These are phyloP conservation scores for Venturiaceae sp. DNA, from an alignment of 2,329 filamentous ascomycete genomes.

Conservation along the genomic window DNA sequence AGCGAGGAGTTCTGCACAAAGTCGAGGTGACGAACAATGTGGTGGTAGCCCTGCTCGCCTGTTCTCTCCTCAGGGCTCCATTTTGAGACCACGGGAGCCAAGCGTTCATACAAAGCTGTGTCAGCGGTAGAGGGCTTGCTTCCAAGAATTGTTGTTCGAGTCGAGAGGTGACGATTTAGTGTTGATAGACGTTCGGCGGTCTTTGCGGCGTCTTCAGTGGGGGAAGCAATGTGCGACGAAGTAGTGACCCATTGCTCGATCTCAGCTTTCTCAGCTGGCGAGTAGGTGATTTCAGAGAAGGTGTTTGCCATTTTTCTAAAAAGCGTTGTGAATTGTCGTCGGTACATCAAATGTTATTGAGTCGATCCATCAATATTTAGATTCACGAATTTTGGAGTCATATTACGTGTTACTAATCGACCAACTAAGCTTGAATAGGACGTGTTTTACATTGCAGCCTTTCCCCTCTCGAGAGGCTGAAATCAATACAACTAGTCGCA, in stretches of 20 bases:
- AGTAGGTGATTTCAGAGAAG: constrained; percentile 61
- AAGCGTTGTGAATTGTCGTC: not conserved
- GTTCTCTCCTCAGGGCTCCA: constrained; percentile 85
- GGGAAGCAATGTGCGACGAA: constrained; percentile 56
- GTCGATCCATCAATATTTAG: not conserved
- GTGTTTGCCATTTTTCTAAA: constrained; percentile 30
- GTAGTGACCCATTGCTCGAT: constrained; percentile 83
- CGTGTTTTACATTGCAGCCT: no score
- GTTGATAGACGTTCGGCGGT: constrained; percentile 58
- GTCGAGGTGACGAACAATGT: constrained; percentile 85
- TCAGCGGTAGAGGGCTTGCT: constrained; percentile 84
- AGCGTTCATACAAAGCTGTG: constrained; percentile 68
- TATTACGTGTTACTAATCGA: no score
- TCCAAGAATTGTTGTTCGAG: constrained; percentile 81
- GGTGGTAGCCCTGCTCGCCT: constrained; percentile 77
- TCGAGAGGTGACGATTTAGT: constrained; percentile 79
- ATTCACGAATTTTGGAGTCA: no score
- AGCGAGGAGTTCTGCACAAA: constrained; percentile 83
- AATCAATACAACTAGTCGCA: no score
- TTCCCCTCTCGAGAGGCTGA: no score
- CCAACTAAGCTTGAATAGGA: no score
- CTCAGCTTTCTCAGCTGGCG: constrained; percentile 71
- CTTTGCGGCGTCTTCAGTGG: constrained; percentile 48
- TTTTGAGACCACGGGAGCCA: constrained; percentile 64
- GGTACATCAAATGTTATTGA: not conserved